Evolutionary conservation across 2,329 filamentous ascomycete species (phyloP).

Genomic region (Alternaria sp.): DNA sequence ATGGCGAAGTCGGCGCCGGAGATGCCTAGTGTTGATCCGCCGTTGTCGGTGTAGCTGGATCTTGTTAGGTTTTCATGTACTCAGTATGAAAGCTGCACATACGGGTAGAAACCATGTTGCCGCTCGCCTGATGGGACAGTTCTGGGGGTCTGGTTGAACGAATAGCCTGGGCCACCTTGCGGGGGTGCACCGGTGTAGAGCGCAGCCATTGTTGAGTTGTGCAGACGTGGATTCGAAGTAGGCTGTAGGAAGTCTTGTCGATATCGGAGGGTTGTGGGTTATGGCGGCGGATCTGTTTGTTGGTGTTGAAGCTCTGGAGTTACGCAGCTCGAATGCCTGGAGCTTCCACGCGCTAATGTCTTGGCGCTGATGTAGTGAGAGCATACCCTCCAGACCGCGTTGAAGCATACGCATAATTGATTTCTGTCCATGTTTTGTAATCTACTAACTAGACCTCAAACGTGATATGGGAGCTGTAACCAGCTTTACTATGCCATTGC

Average conservation of each 20-base stretch:
- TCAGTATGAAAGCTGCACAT: slow-evolving; percentile 49
- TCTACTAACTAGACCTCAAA: not conserved
- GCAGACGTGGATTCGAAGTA: not conserved
- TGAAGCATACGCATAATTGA: not conserved
- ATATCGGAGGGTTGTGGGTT: slow-evolving; percentile 22
- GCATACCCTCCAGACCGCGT: slow-evolving; percentile 1
- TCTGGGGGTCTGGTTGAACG: slow-evolving; percentile 64
- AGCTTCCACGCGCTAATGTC: slow-evolving; percentile 19
- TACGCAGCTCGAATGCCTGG: slow-evolving; percentile 37
- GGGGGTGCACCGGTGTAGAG: slow-evolving; percentile 61
- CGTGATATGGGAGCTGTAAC: not conserved
- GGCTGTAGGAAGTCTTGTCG: slow-evolving; percentile 16
- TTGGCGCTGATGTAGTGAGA: slow-evolving; percentile 19
- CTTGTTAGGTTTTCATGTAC: slow-evolving; percentile 25
- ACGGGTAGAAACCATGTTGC: slow-evolving; percentile 94
- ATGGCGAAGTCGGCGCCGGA: slow-evolving; percentile 94
- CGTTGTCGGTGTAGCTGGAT: slow-evolving; percentile 92
- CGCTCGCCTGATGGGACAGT: slow-evolving; percentile 59
- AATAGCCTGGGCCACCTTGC: slow-evolving; percentile 66
- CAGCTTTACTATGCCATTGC: not conserved
- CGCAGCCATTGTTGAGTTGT: slow-evolving; percentile 59
- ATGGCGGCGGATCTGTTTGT: slow-evolving; percentile 23
- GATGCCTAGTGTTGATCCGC: slow-evolving; percentile 94
- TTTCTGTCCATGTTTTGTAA: not conserved
- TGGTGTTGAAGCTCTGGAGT: slow-evolving; percentile 37